A percentile compares a stretch with the other conserved stretches of the same genome.
Conservation (phyloP, 768 basidiomycete genomes). For the Cantharellus anzutake region DNA sequence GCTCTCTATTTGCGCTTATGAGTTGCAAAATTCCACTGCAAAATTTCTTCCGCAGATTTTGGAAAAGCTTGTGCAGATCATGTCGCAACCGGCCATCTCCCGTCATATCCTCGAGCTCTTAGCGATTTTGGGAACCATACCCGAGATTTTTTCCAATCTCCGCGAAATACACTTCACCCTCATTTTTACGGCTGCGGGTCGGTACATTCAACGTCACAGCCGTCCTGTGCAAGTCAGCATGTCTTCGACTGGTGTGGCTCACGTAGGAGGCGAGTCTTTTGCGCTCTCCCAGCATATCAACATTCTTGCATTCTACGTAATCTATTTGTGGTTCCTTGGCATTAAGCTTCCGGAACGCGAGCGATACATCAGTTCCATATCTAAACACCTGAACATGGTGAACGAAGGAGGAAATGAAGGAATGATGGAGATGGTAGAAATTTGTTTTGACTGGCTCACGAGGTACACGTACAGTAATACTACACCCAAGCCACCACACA, state of each 20-base stretch:
- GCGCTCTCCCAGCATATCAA: constrained; percentile 83
- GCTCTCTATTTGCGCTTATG: constrained; percentile 71
- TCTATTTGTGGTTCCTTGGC: constrained; percentile 90
- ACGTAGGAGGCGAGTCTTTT: constrained; percentile 47
- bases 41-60: constrained; percentile 63
- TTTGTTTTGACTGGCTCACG: constrained; percentile 95
- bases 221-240: constrained; percentile 25
- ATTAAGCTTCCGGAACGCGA: constrained; percentile 67
- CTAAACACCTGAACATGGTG: constrained; percentile 66
- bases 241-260: background rate
- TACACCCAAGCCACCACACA: constrained; percentile 68
- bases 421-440: constrained; percentile 72
- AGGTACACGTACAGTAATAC: constrained; percentile 88
- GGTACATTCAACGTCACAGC: constrained; percentile 86
- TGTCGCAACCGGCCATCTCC: constrained; percentile 82
- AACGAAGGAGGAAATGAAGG: constrained; percentile 54
- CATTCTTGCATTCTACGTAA: constrained; percentile 70
- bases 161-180: constrained; percentile 80
- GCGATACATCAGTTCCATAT: constrained; percentile 68
- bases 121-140: constrained; percentile 65
- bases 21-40: constrained; percentile 64
- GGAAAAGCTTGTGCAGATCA: constrained; percentile 78
- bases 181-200: constrained; percentile 85
- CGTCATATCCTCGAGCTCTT: constrained; percentile 94
- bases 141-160: constrained; percentile 69